Evolutionary conservation across 352 stramenopile species (phyloP), one percentile per base, ranked within the genome.

Genomic region (Phytophthora quininea): DNA sequence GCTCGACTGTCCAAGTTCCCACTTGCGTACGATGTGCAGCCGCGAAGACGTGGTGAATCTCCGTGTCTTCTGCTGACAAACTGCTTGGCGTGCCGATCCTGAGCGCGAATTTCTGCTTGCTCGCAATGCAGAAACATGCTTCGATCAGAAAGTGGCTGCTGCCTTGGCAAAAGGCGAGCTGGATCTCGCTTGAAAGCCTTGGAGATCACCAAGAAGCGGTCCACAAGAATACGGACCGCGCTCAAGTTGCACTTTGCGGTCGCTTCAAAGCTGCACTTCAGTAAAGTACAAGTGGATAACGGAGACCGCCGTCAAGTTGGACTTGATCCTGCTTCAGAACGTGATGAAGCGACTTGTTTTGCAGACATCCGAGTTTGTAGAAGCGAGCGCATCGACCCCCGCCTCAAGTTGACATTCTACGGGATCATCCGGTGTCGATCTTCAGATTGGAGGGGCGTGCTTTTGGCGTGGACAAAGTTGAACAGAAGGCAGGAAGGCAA

Each of bases 191-290:
- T 54, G 47, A 56, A 61, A 64, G 9, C 43, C 27, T 49, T n/a
- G 29, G 32, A 11, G 66, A 73, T 73, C 60, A 73, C 66, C 66
- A 73, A 73, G 66, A 73, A 73, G 66, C 59, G 42, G 5, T n/a
- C 8, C 6, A 64, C 46, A 45, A 64, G 33, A n/a, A 40, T 31
- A 67, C 64, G 51, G 50, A 33, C 15, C 19, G 9, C 8, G 47
- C n/a, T 3, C 32, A 56, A 58, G 27, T 45, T 47, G 19, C 48
- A 58, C 15, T 15, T 40, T 24, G 19, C 19, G 38, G 19, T 49
- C 15, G 43, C 35, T 54, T 54, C 15, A 24, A 31, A 11, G 35
- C 35, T 40, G 35, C 35, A 35, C 8, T 31, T 55, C 30, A 30
- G 48, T 40, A 40, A 11, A 40, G 35, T 40, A 11, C 35, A 40